Conservation (phyloP, 371 early-diverging fungal species). For the Zancudomyces culisetae region DNA sequence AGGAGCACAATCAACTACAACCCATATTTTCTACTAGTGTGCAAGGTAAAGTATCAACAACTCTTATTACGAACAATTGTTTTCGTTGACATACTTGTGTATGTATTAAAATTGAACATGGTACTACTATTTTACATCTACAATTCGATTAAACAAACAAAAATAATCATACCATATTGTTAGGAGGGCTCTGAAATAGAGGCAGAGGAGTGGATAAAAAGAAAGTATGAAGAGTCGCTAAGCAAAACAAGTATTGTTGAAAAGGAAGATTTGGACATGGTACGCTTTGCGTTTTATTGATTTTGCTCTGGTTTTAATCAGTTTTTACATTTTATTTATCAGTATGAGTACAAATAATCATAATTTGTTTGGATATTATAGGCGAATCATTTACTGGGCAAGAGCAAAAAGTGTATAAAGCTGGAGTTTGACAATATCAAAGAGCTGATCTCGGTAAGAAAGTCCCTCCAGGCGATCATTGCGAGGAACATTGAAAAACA, state of each 20-base stretch:
- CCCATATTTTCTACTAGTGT: constrained; percentile 79
- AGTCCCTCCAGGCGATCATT: constrained; percentile 43
- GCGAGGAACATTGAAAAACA: constrained; percentile 44
- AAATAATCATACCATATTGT: constrained; percentile 19
- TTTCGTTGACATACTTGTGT: too few species aligned
- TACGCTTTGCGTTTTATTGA: constrained; percentile 12
- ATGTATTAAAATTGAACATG: too few species aligned
- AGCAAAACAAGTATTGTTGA: constrained; percentile 39
- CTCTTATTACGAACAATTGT: too few species aligned
- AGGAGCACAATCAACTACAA: constrained; percentile 63
- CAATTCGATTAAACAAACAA: background rate
- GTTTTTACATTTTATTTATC: too few species aligned
- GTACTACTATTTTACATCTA: too few species aligned
- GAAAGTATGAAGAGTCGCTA: constrained; percentile 45
- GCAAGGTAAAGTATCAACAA: constrained; percentile 54
- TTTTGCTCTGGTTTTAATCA: too few species aligned
- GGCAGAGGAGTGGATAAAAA: constrained; percentile 69
- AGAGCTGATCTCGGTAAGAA: constrained; percentile 58
- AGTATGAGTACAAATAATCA: too few species aligned
- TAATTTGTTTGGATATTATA: too few species aligned
- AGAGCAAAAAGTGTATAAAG: constrained; percentile 49
- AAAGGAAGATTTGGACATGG: constrained; percentile 77
- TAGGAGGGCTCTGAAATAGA: constrained; percentile 43
- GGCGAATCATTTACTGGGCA: constrained; percentile 72
- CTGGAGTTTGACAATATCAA: constrained; percentile 62